phyloP scores from a whole-genome alignment of 306 rosid species.

The Rosa rugosa region DNA sequence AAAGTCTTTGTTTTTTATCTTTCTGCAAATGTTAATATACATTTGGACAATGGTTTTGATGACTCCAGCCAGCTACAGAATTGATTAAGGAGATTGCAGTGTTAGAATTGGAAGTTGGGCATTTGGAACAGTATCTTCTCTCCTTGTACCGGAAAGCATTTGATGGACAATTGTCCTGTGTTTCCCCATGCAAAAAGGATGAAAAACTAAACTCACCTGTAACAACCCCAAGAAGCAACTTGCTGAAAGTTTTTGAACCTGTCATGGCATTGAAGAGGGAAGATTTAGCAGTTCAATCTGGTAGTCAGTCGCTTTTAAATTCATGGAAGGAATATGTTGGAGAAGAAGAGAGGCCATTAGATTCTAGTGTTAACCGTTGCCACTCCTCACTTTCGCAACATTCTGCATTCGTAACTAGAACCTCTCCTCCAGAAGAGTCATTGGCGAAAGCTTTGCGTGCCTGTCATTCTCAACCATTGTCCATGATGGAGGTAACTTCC shows the following conservation, averaged over 20 bases:
- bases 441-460: conserved; percentile 60
- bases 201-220: conserved; percentile 42
- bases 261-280: conserved; percentile 41
- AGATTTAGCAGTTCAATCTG: conserved; percentile 44
- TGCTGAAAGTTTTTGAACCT: conserved; percentile 38
- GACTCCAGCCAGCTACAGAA: conserved; percentile 83
- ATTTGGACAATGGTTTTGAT: conserved; percentile 12
- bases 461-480: conserved; percentile 91
- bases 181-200: conserved; percentile 58
- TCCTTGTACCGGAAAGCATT: conserved; percentile 85
- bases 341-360: conserved; percentile 54
- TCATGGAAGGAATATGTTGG: conserved; percentile 37
- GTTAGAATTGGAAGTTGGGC: conserved; percentile 80
- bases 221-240: conserved; percentile 38
- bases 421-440: conserved; percentile 59
- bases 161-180: conserved; percentile 62
- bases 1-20: neutral
- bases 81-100: conserved; percentile 90
- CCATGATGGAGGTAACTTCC: conserved; percentile 76
- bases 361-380: conserved; percentile 78
- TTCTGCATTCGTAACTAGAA: conserved; percentile 49
- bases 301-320: conserved; percentile 38
- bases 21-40: neutral
- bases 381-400: conserved; percentile 76
- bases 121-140: conserved; percentile 96